Evolutionary conservation across 768 basidiomycete species (phyloP), one percentile per base, ranked within the genome.

Genomic region (Pleurotus giganteus): DNA sequence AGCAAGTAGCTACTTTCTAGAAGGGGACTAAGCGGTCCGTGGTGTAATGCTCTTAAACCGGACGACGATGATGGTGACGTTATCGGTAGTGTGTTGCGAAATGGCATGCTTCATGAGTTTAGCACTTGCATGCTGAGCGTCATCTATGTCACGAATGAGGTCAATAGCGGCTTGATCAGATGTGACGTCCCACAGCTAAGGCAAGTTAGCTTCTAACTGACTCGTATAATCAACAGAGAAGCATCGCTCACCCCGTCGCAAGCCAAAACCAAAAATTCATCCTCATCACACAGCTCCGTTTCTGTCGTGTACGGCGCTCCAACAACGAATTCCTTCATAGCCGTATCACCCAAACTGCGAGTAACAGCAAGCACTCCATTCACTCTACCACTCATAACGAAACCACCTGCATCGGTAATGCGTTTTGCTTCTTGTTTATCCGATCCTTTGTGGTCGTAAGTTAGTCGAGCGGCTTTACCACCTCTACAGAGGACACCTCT

Each of bases 301-400:
- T 98, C 95, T n/a, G 97, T 98, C 17, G 97, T 99, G 71, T 96
- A 99, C 4, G 97, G 97, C 26, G 91, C 83, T 1, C 97, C 97
- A 45, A 98, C 97, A 9, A 99, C 97, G 68, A 95, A 99, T 64
- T 99, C 97, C 72, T 99, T 99, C 97, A 99, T 98, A 5, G 93
- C 90, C 1, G 94, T 90, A 66, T 99, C 97, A 29, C 97, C 97
- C 54, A 99, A 74, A 63, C 94, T 94, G 55, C 97, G 81, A 15
- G 97, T 99, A 26, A 99, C 97, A 4, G 94, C 94, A 53, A 99
- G 75, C 37, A 98, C 95, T 59, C 96, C 97, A 61, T 99, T 99
- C 29, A 99, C 97, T 11, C 97, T 84, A 59, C 96, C 97, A 65
- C 96, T 96, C 90, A 99, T 87, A 19, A 99, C 95, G 66, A 98